phyloP scores from a whole-genome alignment of 805 yeast species.

The Candida sakaeoensis region DNA sequence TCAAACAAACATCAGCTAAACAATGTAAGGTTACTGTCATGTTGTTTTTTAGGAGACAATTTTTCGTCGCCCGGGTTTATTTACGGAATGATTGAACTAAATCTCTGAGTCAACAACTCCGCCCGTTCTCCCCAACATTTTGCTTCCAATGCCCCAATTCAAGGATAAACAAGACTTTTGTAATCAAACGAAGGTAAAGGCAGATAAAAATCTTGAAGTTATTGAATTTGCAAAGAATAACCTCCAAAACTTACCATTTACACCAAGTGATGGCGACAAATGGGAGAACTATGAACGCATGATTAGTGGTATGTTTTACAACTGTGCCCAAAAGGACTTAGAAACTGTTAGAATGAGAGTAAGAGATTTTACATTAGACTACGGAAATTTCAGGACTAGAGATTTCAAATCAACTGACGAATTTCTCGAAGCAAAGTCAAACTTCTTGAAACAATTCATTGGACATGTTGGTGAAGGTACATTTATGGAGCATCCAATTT shows the following conservation, averaged over 20 bases:
- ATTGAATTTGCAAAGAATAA: conserved; percentile 13
- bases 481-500: conserved; percentile 13
- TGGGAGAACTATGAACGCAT: conserved; percentile 15
- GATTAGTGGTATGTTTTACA: conserved; percentile 16
- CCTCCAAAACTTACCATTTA: conserved; percentile 12
- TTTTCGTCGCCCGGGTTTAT: too few relatives aligned
- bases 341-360: conserved; percentile 10
- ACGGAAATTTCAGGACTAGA: conserved; percentile 10
- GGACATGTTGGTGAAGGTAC: conserved; percentile 13
- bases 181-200: conserved; percentile 8
- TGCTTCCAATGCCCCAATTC: conserved; percentile 5
- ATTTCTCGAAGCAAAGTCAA: conserved; percentile 9
- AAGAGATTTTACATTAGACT: conserved; percentile 12
- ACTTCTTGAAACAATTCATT: conserved; percentile 10
- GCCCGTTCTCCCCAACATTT: background rate
- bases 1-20: conserved; percentile 80
- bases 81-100: too few relatives aligned
- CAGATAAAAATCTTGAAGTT: conserved; percentile 10
- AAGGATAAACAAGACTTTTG: conserved; percentile 13
- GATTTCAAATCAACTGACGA: conserved; percentile 9
- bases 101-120: too few relatives aligned
- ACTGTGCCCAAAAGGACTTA: conserved; percentile 8
- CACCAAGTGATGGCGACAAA: conserved; percentile 6
- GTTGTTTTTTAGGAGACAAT: background rate
- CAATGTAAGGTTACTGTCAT: conserved; percentile 51